Percentiles rank a stretch among this genome's conserved stretches.
phyloP scores from a whole-genome alignment of 2,329 filamentous ascomycete genomes.

The Colletotrichum musicola region DNA sequence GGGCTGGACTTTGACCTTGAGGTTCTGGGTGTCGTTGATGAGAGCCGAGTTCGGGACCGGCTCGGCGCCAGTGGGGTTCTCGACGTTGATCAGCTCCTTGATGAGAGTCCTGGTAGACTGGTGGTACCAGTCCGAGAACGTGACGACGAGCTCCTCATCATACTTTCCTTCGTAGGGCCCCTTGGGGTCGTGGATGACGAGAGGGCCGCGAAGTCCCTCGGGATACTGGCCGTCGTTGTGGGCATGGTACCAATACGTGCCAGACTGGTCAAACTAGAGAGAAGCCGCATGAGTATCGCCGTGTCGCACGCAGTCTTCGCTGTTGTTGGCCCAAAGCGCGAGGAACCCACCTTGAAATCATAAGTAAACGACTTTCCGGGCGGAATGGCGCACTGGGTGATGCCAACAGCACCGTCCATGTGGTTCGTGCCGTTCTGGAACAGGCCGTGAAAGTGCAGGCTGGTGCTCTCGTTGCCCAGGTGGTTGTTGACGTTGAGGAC shows the following conservation, averaged over 20 bases:
- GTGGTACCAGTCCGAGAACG: constrained; percentile 72
- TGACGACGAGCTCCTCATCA: constrained; percentile 68
- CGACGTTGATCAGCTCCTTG: constrained; percentile 58
- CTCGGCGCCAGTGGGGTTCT: constrained; percentile 65
- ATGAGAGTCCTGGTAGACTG: constrained; percentile 64
- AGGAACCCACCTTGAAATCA: constrained; percentile 62
- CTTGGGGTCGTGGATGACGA: constrained; percentile 67
- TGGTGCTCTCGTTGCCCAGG: constrained; percentile 65
- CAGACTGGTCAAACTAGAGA: constrained; percentile 37
- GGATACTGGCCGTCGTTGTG: constrained; percentile 63
- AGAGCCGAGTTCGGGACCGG: constrained; percentile 66
- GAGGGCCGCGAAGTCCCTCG: constrained; percentile 67
- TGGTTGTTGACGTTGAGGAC: constrained; percentile 63
- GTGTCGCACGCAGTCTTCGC: neutral
- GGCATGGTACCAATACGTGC: constrained; percentile 71
- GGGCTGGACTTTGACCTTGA: constrained; percentile 58
- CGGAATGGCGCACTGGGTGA: constrained; percentile 69
- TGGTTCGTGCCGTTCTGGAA: constrained; percentile 68
- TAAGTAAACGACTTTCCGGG: constrained; percentile 68
- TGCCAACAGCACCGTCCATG: constrained; percentile 71
- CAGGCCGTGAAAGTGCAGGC: constrained; percentile 72
- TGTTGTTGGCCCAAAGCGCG: too few species aligned
- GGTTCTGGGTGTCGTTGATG: constrained; percentile 63
- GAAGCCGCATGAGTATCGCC: neutral
- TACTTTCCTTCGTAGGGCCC: constrained; percentile 60